Percentiles rank a stretch among this genome's conserved stretches.
Conservation (phyloP, 208 protist genomes). For the Angomonas desouzai region DNA sequence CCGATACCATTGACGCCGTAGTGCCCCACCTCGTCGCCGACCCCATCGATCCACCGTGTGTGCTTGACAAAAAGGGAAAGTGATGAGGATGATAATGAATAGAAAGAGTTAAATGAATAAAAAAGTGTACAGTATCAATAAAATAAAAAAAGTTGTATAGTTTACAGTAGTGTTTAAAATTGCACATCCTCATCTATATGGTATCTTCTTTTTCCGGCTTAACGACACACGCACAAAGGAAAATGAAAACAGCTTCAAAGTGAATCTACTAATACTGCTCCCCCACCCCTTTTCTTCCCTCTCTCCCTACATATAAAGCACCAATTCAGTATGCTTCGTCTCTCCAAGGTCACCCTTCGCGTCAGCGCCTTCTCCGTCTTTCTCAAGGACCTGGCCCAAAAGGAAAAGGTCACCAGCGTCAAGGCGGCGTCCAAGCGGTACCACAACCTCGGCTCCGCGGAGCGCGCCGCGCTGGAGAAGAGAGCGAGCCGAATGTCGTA, state of each 20-base stretch:
- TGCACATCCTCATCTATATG: too few species aligned
- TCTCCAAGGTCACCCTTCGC: conserved; percentile 17
- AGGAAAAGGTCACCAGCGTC: conserved; percentile 15
- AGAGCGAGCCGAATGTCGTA: conserved; percentile 27
- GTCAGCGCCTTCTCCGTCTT: conserved; percentile 67
- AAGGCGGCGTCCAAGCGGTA: conserved; percentile 34
- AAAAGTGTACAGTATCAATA: background rate
- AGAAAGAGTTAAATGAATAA: background rate
- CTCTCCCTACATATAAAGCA: background rate
- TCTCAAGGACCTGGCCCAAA: conserved; percentile 40
- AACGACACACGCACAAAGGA: too few species aligned
- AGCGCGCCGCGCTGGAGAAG: conserved; percentile 21
- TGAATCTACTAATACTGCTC: too few species aligned
- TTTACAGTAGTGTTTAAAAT: too few species aligned
- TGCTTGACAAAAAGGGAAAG: conserved; percentile 25
- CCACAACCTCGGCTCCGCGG: conserved; percentile 23
- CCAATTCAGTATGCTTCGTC: background rate
- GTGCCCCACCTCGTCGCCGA: conserved; percentile 56
- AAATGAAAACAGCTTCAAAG: too few species aligned
- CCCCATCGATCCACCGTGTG: conserved; percentile 45
- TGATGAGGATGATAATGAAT: too few species aligned
- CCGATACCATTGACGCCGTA: conserved; percentile 38
- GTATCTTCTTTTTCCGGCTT: too few species aligned
- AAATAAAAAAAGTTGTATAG: too few species aligned
- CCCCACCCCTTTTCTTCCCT: background rate